A percentile compares a stretch with the other conserved stretches of the same genome.
These are phyloP conservation scores for Phytophthora sp. DNA, from an alignment of 352 stramenopile species.

Conservation along the genomic window DNA sequence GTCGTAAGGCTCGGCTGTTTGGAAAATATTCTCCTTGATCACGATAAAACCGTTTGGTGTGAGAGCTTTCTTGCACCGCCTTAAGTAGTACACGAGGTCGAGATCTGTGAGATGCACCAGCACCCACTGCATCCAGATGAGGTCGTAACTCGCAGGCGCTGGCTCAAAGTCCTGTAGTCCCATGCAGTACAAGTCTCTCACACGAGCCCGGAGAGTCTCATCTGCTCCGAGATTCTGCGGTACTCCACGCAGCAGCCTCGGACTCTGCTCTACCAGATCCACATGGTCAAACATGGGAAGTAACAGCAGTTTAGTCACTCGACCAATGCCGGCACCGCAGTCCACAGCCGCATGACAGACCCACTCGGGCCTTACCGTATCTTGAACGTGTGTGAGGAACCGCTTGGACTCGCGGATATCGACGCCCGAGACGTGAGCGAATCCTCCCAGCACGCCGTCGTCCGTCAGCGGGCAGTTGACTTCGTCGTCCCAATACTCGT, in stretches of 20 bases:
- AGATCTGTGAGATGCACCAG: conserved; percentile 95
- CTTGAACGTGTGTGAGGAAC: conserved; percentile 54
- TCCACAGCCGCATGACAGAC: conserved; percentile 61
- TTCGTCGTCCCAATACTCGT: conserved; percentile 88
- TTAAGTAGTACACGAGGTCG: conserved; percentile 94
- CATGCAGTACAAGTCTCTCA: conserved; percentile 89
- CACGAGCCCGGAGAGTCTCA: conserved; percentile 34
- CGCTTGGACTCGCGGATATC: conserved; percentile 82
- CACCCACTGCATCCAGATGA: conserved; percentile 98
- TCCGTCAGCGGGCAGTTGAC: conserved; percentile 93
- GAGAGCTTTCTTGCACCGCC: conserved; percentile 81
- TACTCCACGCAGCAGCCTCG: conserved; percentile 87
- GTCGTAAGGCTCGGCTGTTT: conserved; percentile 81
- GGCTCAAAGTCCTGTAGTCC: conserved; percentile 93
- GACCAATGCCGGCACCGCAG: conserved; percentile 93
- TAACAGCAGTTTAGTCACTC: conserved; percentile 95
- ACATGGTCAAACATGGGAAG: conserved; percentile 88
- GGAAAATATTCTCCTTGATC: conserved; percentile 93
- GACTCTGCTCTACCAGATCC: conserved; percentile 95
- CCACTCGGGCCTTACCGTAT: conserved; percentile 55
- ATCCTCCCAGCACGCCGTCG: conserved; percentile 94
- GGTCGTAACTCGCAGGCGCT: conserved; percentile 80
- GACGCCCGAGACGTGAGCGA: conserved; percentile 80
- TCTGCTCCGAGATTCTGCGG: conserved; percentile 87
- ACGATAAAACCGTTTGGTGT: conserved; percentile 63